These are phyloP conservation scores for Iberis pinnata DNA, from an alignment of 345 rosid genomes.

Conservation along the genomic window DNA sequence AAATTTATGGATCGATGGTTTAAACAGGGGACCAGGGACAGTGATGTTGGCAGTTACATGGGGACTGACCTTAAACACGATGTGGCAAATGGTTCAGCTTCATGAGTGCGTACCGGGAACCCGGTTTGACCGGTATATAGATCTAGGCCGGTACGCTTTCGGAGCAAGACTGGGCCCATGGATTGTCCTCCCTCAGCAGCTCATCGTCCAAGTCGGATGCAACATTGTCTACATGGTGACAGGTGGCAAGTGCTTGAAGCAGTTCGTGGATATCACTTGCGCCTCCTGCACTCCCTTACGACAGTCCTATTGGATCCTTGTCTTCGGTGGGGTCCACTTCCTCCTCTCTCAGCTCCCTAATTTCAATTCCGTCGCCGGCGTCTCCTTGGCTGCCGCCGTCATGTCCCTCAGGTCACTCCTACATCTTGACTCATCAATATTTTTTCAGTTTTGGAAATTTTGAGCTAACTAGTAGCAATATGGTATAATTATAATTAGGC, in stretches of 20 bases:
- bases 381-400: slow-evolving; percentile 87
- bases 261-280: slow-evolving; percentile 77
- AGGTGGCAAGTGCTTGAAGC: slow-evolving; percentile 86
- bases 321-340: slow-evolving; percentile 81
- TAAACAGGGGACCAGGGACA: slow-evolving; percentile 81
- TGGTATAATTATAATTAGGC: too few relatives aligned
- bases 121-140: slow-evolving; percentile 83
- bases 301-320: slow-evolving; percentile 87
- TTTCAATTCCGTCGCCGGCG: slow-evolving; percentile 87
- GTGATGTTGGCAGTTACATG: slow-evolving; percentile 58
- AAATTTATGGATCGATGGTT: not conserved
- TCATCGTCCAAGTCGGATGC: slow-evolving; percentile 89
- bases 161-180: slow-evolving; percentile 76
- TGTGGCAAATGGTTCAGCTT: slow-evolving; percentile 97
- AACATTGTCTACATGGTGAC: slow-evolving; percentile 96
- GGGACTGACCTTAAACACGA: slow-evolving; percentile 81
- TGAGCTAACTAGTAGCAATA: too few relatives aligned
- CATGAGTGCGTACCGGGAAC: slow-evolving; percentile 89
- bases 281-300: slow-evolving; percentile 45
- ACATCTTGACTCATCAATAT: too few relatives aligned
- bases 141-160: slow-evolving; percentile 79
- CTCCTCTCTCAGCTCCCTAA: slow-evolving; percentile 88
- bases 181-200: slow-evolving; percentile 90
- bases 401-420: slow-evolving; percentile 81
- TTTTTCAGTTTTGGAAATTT: too few relatives aligned